These are phyloP conservation scores for Aspergillus fructus DNA, from an alignment of 2,329 filamentous ascomycete genomes.

Conservation along the genomic window DNA sequence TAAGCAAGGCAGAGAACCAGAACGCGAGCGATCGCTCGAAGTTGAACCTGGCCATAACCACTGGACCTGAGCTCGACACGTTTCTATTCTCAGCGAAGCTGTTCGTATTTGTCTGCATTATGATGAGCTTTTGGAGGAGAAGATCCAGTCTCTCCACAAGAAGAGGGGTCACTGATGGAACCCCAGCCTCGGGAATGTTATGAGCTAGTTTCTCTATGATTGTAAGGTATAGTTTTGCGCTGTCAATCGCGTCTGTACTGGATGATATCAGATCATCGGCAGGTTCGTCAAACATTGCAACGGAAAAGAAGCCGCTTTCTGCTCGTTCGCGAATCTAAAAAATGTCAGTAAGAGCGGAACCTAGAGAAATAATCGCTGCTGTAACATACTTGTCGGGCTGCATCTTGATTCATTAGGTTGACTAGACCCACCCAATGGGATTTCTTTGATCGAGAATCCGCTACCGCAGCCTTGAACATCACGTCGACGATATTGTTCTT, in stretches of 20 bases:
- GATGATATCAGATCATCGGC: constrained; percentile 7
- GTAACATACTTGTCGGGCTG: constrained; percentile 33
- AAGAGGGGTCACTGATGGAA: constrained; percentile 29
- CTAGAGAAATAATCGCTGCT: constrained; percentile 7
- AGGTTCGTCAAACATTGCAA: constrained; percentile 31
- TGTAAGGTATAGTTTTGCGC: constrained; percentile 37
- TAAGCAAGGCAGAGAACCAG: constrained; percentile 43
- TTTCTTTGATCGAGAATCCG: constrained; percentile 32
- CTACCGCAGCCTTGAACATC: constrained; percentile 41
- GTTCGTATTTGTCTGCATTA: constrained; percentile 26
- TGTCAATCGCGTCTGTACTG: constrained; percentile 26
- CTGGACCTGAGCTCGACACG: constrained; percentile 12
- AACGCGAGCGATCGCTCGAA: constrained; percentile 36
- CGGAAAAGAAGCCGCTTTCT: constrained; percentile 40
- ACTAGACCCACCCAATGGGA: constrained; percentile 42
- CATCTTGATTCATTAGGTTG: constrained; percentile 37
- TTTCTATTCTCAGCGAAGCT: constrained; percentile 19
- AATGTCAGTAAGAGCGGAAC: constrained; percentile 16
- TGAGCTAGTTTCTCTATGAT: constrained; percentile 41
- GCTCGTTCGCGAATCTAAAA: constrained; percentile 41
- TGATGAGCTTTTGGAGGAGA: constrained; percentile 38
- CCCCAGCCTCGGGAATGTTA: constrained; percentile 36
- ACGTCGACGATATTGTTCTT: constrained; percentile 37
- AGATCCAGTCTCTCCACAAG: constrained; percentile 43
- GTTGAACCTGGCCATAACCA: constrained; percentile 18